phyloP scores from a whole-genome alignment of 106 monocot species.

The Dendrobium chrysotoxum region DNA sequence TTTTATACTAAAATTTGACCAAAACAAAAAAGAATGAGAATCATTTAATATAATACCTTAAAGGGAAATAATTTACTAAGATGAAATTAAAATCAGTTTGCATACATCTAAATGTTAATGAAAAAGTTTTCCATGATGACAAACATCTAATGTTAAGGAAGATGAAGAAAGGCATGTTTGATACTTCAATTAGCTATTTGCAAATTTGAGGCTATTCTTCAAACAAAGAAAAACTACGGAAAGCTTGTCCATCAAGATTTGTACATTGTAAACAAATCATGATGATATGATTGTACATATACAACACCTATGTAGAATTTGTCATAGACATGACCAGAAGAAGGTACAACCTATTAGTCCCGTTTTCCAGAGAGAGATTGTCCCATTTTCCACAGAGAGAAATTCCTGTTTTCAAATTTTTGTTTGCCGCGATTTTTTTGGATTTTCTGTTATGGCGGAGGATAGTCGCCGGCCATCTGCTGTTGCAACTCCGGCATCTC shows the following conservation, averaged over 20 bases:
- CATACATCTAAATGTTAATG: background rate
- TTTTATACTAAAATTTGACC: background rate
- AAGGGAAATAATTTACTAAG: background rate
- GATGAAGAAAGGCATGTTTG: background rate
- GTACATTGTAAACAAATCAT: background rate
- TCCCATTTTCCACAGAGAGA: too few species aligned
- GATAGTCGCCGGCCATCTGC: too few species aligned
- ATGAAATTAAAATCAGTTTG: background rate
- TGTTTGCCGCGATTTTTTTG: too few species aligned
- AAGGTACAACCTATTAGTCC: too few species aligned
- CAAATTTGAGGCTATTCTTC: background rate
- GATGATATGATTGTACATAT: too few species aligned
- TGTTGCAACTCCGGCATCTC: too few species aligned
- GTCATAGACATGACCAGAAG: too few species aligned
- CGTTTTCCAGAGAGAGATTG: too few species aligned
- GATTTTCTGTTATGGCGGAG: too few species aligned
- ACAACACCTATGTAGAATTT: too few species aligned
- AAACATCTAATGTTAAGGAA: background rate
- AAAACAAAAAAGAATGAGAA: background rate
- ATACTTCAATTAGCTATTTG: background rate
- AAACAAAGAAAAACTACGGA: background rate
- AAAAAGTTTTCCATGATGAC: background rate
- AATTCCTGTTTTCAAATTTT: too few species aligned
- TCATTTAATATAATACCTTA: background rate
- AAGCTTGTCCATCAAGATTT: background rate